Base-by-base conservation (phyloP, 1,139 yeast genomes). In the Candida pseudocylindracea region DNA sequence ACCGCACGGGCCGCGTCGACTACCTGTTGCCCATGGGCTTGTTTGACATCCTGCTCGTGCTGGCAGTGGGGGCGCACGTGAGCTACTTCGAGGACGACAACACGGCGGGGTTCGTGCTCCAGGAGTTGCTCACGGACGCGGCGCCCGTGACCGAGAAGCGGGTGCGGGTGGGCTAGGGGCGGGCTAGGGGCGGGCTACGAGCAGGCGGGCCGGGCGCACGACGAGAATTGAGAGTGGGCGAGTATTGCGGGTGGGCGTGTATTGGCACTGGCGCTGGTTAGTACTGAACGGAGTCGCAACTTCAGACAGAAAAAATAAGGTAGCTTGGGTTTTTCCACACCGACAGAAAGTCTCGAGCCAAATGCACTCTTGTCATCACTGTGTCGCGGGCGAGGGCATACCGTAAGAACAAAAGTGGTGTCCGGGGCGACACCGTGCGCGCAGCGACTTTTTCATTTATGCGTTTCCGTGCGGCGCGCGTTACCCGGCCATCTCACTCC, bases 301-400 rank as follows among this genome's bases (percentile, higher is more conserved):
- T 15, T 25, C 26, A 25, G 26, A 25, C 62, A 59, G 54, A 53
- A 48, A 47, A 50, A 50, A 44, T 60, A 60, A 74, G 85, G 85
- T 74, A 74, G 85, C 91, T 71, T 63, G 85, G 67, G 55, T 75
- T 73, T 74, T 75, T 76, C 91, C 91, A 76, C 91, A 76, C 63
- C 78, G 79, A 74, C 80, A 63, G 51, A 61, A 63, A 50, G 79
- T 73, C 88, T 76, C 88, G 91, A 76, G 91, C 88, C 91, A 76
- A 76, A 76, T 76, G 91, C 91, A 75, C 88, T 76, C 85, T 53
- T 52, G 73, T 74, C 85, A 74, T 74, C 85, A 73, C 66, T 6
- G 20, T 15, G 6, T 15, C 6, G 20, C 4, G 6, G 20, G 6
- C 6, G 6, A 6, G 20, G 20, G 20, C 20, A 15, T 15, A 15